Conservation (phyloP, 2,329 filamentous ascomycete species). For the Neoascochyta sp. region DNA sequence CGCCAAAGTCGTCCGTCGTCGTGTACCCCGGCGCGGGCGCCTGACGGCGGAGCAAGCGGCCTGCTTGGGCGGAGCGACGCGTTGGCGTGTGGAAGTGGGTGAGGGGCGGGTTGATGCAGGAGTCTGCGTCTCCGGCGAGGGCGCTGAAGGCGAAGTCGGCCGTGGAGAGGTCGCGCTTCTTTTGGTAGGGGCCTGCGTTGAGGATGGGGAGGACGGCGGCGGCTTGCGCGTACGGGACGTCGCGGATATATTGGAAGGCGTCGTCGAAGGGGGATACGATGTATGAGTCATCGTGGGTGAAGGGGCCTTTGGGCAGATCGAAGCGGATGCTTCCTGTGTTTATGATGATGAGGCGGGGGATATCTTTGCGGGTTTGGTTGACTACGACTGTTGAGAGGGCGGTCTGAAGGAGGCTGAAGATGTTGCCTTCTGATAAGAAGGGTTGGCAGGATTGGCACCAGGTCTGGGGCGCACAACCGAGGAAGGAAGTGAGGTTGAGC, state of each 20-base stretch:
- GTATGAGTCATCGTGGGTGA: slow-evolving; percentile 54
- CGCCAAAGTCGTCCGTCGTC: slow-evolving; percentile 56
- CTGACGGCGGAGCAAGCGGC: slow-evolving; percentile 50
- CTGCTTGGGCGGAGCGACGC: slow-evolving; percentile 31
- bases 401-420: slow-evolving; percentile 53
- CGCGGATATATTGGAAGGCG: slow-evolving; percentile 52
- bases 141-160: slow-evolving; percentile 38
- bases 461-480: slow-evolving; percentile 58
- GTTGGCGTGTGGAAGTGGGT: slow-evolving; percentile 22
- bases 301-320: slow-evolving; percentile 60
- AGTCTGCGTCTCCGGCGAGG: slow-evolving; percentile 40
- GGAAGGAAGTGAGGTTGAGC: slow-evolving; percentile 55
- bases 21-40: slow-evolving; percentile 50
- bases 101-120: slow-evolving; percentile 49
- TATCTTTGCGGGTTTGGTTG: slow-evolving; percentile 49
- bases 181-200: slow-evolving; percentile 43
- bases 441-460: slow-evolving; percentile 58
- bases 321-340: slow-evolving; percentile 62
- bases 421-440: slow-evolving; percentile 51
- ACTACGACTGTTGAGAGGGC: slow-evolving; percentile 53
- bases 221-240: slow-evolving; percentile 51
- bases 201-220: slow-evolving; percentile 41
- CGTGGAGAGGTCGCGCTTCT: slow-evolving; percentile 32
- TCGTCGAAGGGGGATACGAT: slow-evolving; percentile 57
- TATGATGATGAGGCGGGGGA: slow-evolving; percentile 54